Evolutionary conservation across 2,329 filamentous ascomycete genomes (phyloP).

Genomic region (Pseudocercospora macadamiae): DNA sequence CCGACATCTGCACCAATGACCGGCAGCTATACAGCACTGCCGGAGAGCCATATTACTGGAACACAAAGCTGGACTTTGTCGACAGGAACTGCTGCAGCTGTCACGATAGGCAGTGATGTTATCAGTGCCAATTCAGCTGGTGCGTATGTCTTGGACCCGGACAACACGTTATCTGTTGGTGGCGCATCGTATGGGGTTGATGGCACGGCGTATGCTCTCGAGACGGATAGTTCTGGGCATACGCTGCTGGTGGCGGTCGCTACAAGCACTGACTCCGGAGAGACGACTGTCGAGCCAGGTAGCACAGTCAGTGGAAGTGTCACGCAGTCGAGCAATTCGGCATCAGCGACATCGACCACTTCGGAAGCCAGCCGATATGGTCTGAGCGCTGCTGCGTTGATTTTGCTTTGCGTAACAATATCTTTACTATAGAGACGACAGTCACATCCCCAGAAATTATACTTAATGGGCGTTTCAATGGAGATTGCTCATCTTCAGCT

Average conservation of each 20-base stretch:
- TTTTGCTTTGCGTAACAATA: too few species aligned
- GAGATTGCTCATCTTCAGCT: neutral
- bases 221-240: conserved; percentile 4
- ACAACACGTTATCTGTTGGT: conserved; percentile 4
- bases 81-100: conserved; percentile 7
- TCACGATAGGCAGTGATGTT: conserved; percentile 3
- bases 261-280: too few species aligned
- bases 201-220: conserved; percentile 11
- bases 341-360: too few species aligned
- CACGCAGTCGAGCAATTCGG: too few species aligned
- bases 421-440: too few species aligned
- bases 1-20: conserved; percentile 1
- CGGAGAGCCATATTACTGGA: neutral
- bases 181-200: conserved; percentile 8
- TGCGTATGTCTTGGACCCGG: neutral
- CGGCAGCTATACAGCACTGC: conserved; percentile 6
- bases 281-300: too few species aligned
- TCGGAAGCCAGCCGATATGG: too few species aligned
- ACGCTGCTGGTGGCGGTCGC: conserved; percentile 9
- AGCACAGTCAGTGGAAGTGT: too few species aligned
- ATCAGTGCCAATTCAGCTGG: conserved; percentile 2
- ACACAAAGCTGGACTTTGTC: neutral
- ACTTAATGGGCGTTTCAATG: too few species aligned
- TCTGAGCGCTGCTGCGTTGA: too few species aligned
- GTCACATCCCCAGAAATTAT: too few species aligned